phyloP scores from a whole-genome alignment of 176 grass and related monocot genomes.

The Tillandsia leiboldiana region DNA sequence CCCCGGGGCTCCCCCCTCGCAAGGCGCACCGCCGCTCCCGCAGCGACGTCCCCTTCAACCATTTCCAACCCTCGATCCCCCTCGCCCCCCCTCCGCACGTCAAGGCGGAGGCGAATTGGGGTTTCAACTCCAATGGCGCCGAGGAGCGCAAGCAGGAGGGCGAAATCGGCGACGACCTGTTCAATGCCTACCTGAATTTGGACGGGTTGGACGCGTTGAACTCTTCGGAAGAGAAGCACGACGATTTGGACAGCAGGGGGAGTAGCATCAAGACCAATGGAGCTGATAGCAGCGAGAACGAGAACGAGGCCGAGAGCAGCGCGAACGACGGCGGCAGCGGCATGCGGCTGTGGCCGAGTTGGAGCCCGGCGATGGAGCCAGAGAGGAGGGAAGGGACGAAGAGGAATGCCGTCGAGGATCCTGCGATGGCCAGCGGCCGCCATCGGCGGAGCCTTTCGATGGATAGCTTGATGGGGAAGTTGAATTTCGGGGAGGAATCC shows the following conservation, averaged over 20 bases:
- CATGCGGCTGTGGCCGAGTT: conserved; percentile 27
- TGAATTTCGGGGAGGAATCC: conserved; percentile 36
- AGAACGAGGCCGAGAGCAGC: conserved; percentile 84
- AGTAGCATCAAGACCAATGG: conserved; percentile 77
- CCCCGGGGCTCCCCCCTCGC: not conserved
- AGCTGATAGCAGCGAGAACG: conserved; percentile 93
- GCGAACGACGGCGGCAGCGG: conserved; percentile 30
- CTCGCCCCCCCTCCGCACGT: conserved; percentile 28
- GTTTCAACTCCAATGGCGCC: conserved; percentile 18
- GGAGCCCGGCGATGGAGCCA: not conserved
- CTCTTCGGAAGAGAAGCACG: conserved; percentile 66
- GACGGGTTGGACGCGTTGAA: conserved; percentile 69
- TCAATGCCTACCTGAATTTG: conserved; percentile 87
- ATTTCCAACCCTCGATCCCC: conserved; percentile 44
- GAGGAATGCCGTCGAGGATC: conserved; percentile 32
- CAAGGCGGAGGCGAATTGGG: conserved; percentile 43
- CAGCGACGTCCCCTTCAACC: conserved; percentile 68
- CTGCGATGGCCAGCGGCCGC: not conserved
- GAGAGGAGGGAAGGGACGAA: conserved; percentile 41
- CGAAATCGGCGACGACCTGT: conserved; percentile 46
- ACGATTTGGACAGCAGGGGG: conserved; percentile 63
- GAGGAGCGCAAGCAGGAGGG: conserved; percentile 11
- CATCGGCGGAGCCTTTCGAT: conserved; percentile 76
- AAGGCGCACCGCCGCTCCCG: conserved; percentile 10
- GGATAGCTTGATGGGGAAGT: conserved; percentile 81